Conservation (phyloP, 1,139 yeast genomes). For the Lodderomyces margitis region DNA sequence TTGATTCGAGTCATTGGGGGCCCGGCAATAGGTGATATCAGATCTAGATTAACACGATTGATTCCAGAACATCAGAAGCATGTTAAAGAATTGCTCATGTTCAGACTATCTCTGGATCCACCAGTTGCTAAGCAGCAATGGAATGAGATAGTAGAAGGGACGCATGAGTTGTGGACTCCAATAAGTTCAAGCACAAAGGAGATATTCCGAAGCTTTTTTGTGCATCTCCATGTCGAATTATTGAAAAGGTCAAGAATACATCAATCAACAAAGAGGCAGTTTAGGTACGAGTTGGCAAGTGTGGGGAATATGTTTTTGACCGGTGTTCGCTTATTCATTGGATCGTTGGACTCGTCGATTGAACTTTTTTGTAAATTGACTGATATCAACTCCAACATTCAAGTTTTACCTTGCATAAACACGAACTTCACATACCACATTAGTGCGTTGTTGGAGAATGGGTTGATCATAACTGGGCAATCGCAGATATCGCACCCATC, state of each 20-base stretch:
- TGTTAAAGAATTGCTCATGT: slow-evolving; percentile 52
- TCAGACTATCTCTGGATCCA: slow-evolving; percentile 57
- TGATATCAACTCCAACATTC: slow-evolving; percentile 52
- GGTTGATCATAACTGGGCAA: slow-evolving; percentile 83
- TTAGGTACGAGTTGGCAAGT: slow-evolving; percentile 73
- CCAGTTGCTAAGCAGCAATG: slow-evolving; percentile 66
- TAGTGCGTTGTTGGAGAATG: slow-evolving; percentile 70
- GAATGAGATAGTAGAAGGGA: slow-evolving; percentile 76
- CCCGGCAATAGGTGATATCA: slow-evolving; percentile 90
- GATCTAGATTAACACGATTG: slow-evolving; percentile 77
- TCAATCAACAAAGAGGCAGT: slow-evolving; percentile 48
- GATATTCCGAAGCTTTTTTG: slow-evolving; percentile 71
- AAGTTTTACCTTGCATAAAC: slow-evolving; percentile 78
- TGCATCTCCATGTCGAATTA: slow-evolving; percentile 76
- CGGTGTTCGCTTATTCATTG: slow-evolving; percentile 78
- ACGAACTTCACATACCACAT: slow-evolving; percentile 86
- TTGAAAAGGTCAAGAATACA: slow-evolving; percentile 61
- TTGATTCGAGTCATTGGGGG: slow-evolving; percentile 88
- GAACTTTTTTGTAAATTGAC: slow-evolving; percentile 71
- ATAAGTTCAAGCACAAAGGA: slow-evolving; percentile 67
- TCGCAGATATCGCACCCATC: slow-evolving; percentile 90
- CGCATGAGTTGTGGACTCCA: slow-evolving; percentile 65
- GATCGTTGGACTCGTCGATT: slow-evolving; percentile 80
- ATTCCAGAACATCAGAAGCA: slow-evolving; percentile 51
- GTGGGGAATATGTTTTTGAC: slow-evolving; percentile 83